Percentiles rank a stretch among this genome's conserved stretches.
phyloP scores from a whole-genome alignment of 2,329 filamentous ascomycete genomes.

The Verticillium nonalfalfae region DNA sequence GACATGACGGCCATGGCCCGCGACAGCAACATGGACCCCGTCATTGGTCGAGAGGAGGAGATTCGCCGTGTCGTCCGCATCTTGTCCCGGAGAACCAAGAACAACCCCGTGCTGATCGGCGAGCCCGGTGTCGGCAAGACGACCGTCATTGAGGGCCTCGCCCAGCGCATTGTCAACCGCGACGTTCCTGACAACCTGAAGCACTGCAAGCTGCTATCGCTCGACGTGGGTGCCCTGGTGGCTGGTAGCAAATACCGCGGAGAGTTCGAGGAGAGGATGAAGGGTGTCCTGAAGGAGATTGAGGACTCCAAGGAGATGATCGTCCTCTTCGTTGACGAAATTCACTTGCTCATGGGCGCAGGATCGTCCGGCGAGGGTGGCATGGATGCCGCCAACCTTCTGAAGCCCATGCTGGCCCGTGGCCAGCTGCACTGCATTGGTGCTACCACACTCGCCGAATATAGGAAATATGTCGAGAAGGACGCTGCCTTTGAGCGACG shows the following conservation, averaged over 20 bases:
- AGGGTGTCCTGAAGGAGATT: conserved; percentile 96
- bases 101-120: conserved; percentile 96
- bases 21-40: conserved; percentile 96
- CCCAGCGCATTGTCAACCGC: conserved; percentile 90
- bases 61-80: conserved; percentile 90
- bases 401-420: conserved; percentile 97
- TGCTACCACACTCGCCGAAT: conserved; percentile 90
- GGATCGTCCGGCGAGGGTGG: conserved; percentile 91
- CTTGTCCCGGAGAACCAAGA: conserved; percentile 89
- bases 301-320: conserved; percentile 93
- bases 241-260: conserved; percentile 97
- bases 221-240: conserved; percentile 91
- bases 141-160: conserved; percentile 92
- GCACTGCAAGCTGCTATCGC: conserved; percentile 85
- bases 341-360: conserved; percentile 96
- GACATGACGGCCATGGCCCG: conserved; percentile 96
- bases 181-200: conserved; percentile 95
- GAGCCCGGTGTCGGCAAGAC: conserved; percentile 98
- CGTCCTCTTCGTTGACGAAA: conserved; percentile 96
- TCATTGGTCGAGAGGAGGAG: conserved; percentile 95
- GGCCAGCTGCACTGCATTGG: conserved; percentile 97
- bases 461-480: conserved; percentile 98
- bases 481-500: conserved; percentile 96
- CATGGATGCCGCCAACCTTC: conserved; percentile 96
- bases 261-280: conserved; percentile 99